Base-by-base conservation (phyloP, 805 yeast species). In the Candida coleopterorum region DNA sequence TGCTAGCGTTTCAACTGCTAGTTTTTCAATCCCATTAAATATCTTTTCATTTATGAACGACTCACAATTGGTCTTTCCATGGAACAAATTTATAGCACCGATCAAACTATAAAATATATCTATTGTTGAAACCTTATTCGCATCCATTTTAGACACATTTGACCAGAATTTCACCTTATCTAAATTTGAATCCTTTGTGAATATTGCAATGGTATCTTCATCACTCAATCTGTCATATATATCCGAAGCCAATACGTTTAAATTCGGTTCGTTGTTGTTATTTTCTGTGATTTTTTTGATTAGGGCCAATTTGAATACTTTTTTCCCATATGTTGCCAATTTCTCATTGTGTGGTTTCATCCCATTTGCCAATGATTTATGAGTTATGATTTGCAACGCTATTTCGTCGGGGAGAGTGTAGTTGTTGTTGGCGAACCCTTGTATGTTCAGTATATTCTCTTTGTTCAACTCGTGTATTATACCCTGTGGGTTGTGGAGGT, bases 351-450 rank as follows among this genome's bases (percentile, higher is more conserved):
- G 86, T 6, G 97, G 96, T 49, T 81, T 78, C 44, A 75, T 68
- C 8, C 96, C 97, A 62, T 86, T 94, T 4, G 94, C 95, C 69
- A 88, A 90, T 16, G 96, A 85, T 64, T 90, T 90, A 64, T 90
- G 97, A 5, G 97, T 89, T 50, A 89, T 65, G 27, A 85, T 79
- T 63, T 90, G 97, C 43, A 87, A 66, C 16, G 82, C 62, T 40
- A 82, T 47, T 6, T 71, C 70, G 49, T 85, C 83, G 4, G 81
- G 68, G 28, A 89, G 64, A 28, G 66, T 46, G 50, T 68, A 79
- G 16, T 64, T 65, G 16, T 64, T 65, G 15, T 51, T 42, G 37
- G 82, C 58, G 45, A 77, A 75, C 20, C 48, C 42, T 49, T 76
- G 75, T 37, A 81, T 58, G 21, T 68, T 63, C 35, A 56, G 52